Percentiles rank a stretch among this genome's conserved stretches.
phyloP scores from a whole-genome alignment of 257 asterid species.

The Solanum chiquidenum region DNA sequence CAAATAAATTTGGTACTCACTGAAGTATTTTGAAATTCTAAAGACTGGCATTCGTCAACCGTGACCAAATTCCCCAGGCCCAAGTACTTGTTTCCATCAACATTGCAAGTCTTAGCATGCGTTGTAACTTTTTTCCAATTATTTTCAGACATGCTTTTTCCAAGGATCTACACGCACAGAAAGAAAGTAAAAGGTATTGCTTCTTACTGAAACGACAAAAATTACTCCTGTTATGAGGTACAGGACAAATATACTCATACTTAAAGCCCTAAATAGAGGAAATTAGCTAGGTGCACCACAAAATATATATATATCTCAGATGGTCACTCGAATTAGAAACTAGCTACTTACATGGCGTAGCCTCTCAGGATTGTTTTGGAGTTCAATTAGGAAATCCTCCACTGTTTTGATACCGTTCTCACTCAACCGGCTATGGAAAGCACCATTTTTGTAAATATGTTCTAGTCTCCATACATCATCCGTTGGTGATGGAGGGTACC shows the following conservation, averaged over 20 bases:
- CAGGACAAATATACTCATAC: background rate
- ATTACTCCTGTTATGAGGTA: no score
- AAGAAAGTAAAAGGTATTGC: background rate
- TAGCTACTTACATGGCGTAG: background rate
- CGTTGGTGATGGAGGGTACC: slow-evolving; percentile 7
- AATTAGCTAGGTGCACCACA: background rate
- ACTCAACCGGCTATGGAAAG: background rate
- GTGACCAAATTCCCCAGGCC: background rate
- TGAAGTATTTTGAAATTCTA: background rate
- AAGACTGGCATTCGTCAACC: background rate
- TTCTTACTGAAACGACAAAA: background rate
- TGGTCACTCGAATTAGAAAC: background rate
- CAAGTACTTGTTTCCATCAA: slow-evolving; percentile 4
- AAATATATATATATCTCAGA: background rate
- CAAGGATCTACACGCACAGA: slow-evolving; percentile 20
- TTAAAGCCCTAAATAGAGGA: background rate
- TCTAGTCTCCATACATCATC: slow-evolving; percentile 17
- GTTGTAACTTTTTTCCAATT: slow-evolving; percentile 16
- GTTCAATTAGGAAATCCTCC: slow-evolving; percentile 7
- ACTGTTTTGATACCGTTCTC: background rate
- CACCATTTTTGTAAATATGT: background rate
- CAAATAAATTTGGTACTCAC: background rate
- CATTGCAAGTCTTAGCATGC: slow-evolving; percentile 32
- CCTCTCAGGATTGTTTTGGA: background rate
- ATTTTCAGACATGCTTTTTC: background rate